Evolutionary conservation across 768 basidiomycete species (phyloP), one percentile per base, ranked within the genome.

Genomic region (Gymnopilus dilepis): DNA sequence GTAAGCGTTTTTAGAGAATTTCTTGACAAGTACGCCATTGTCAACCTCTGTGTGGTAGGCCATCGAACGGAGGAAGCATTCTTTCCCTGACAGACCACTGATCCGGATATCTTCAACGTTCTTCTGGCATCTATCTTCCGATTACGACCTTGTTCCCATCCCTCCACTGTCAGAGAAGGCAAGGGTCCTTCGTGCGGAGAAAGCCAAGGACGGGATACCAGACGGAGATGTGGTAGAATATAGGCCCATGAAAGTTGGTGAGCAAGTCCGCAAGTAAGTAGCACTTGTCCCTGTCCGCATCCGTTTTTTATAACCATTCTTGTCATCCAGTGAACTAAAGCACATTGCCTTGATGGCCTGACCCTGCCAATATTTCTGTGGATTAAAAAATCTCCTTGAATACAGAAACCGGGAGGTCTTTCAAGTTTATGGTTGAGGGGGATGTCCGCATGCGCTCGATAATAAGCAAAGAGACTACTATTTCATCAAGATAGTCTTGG

Each of bases 41-140:
- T 56, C 56, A 21, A 21, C 53, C 6, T 57, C 37, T 38, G 53
- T 41, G 34, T 31, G 22, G 31, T 58, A 94, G 90, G 80, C 85
- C 15, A 86, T 95, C 52, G 82, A 86, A 57, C 76, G 78, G 54
- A 84, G 91, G 41, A 88, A 82, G 66, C 64, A 66, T 11, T 78
- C 84, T 61, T 79, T 77, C 61, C 88, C 94, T 2, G 82, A 86
- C 56, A 87, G 96, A n/a, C 96, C 96, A 12, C 78, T 91, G 34
- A 93, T 96, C 65, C 89, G 96, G n/a, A 95, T 99, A 65, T 96
- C 95, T 2, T 96, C 94, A 1, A 98, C 95, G 0, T 95, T 96
- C 75, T 97, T 97, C 80, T 97, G 92, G 91, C 94, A 95, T 70
- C 82, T 97, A 12, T 92, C 88, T 0, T 94, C 95, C 1, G 92